These are phyloP conservation scores for Fusarium pseudonygamai DNA, from an alignment of 2,329 filamentous ascomycete genomes.

Conservation along the genomic window DNA sequence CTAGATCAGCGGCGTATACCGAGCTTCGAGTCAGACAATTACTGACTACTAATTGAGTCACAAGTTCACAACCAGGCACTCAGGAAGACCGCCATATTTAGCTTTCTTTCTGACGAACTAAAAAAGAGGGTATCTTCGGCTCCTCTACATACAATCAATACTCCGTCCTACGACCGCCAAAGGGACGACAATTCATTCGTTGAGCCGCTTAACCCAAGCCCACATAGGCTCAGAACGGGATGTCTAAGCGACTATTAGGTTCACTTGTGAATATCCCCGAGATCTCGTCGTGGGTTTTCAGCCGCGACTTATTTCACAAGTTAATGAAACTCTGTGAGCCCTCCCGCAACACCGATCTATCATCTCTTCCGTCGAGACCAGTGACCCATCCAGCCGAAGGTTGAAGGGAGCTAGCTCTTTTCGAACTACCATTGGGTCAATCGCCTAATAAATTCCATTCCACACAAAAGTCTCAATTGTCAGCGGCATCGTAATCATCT, in stretches of 20 bases:
- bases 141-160: not conserved
- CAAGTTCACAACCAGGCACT: not conserved
- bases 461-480: constrained; percentile 31
- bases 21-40: not conserved
- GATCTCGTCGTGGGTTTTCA: constrained; percentile 3
- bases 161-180: constrained; percentile 7
- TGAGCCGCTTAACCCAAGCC: not conserved
- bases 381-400: constrained; percentile 2
- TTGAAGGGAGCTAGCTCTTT: constrained; percentile 19
- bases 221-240: not conserved
- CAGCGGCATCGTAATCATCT: constrained; percentile 30
- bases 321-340: not conserved
- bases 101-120: constrained; percentile 8
- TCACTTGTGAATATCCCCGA: not conserved
- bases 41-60: not conserved
- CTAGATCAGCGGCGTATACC: not conserved
- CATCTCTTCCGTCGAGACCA: not conserved
- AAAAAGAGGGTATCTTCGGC: constrained; percentile 7
- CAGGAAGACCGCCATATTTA: not conserved
- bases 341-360: not conserved
- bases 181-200: not conserved
- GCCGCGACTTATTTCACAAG: not conserved
- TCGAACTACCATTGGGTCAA: constrained; percentile 34
- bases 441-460: constrained; percentile 34
- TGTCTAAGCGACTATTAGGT: not conserved